Evolutionary conservation across 345 rosid genomes (phyloP).

Genomic region (Lenwebbia sp.): DNA sequence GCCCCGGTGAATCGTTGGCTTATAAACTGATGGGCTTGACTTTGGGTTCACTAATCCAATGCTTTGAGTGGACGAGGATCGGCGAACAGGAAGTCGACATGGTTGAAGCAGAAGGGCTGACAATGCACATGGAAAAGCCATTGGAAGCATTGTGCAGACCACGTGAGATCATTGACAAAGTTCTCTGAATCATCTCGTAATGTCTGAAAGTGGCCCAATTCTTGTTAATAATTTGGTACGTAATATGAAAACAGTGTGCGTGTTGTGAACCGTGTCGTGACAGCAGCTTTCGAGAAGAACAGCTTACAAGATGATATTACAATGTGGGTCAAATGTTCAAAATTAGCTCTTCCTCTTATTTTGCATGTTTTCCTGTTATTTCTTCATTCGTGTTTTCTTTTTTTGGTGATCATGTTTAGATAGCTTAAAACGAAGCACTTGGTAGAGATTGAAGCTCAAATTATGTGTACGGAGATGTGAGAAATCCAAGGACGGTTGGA

Average conservation of each 20-base stretch:
- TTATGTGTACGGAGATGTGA: background rate
- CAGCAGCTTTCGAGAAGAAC: background rate
- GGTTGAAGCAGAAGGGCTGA: constrained; percentile 29
- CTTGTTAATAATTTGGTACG: background rate
- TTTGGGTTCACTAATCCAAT: constrained; percentile 34
- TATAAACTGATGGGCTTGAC: constrained; percentile 5
- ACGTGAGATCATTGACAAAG: background rate
- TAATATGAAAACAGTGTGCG: background rate
- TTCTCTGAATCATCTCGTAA: background rate
- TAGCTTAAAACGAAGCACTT: background rate
- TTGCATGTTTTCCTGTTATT: background rate
- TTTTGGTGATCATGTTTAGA: background rate
- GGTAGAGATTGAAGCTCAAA: background rate
- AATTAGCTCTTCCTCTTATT: background rate
- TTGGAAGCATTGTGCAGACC: constrained; percentile 26
- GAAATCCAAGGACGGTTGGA: background rate
- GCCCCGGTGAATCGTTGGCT: constrained; percentile 15
- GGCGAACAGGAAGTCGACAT: constrained; percentile 26
- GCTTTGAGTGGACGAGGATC: constrained; percentile 44
- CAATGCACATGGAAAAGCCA: constrained; percentile 27
- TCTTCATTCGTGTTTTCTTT: background rate
- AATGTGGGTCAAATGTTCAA: background rate
- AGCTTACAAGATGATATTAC: background rate
- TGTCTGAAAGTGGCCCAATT: background rate
- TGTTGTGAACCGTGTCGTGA: background rate